Evolutionary conservation across 345 rosid genomes (phyloP), one percentile per base, ranked within the genome.

Genomic region (Rhodomyrtus tomentosa): DNA sequence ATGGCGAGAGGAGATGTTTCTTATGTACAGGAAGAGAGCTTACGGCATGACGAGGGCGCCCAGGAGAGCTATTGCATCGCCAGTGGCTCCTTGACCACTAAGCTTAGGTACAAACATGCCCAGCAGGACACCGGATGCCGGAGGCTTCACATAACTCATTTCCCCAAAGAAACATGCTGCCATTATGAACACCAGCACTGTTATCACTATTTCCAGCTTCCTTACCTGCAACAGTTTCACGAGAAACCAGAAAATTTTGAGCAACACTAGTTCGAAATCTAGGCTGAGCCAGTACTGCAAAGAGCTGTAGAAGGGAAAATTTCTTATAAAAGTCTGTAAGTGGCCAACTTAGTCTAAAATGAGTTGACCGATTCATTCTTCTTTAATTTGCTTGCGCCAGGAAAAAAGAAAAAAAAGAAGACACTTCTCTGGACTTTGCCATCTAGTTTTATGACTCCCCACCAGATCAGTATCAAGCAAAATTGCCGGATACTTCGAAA

Each of bases 21-120:
- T 24, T 45, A 4, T 38, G 51, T 4, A 29, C 53, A 29, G 53
- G n/a, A 27, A 50, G 1, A 50, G 25, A 85, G 55, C 90, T 18
- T 88, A 92, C 94, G 94, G 92, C 90, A 90, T 91, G 82, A 92
- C 42, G 11, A 91, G 90, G 50, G 93, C 91, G 3, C 94, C 93
- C 56, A 92, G 81, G 6, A 92, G 89, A 84, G 94, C 93, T 8
- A 92, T 89, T 55, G 94, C 87, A 42, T 86, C 87, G 11, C 84
- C 89, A 16, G 90, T 88, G 85, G 94, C 91, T 4, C 89, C 90
- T 22, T 85, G 79, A 81, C 92, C 93, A 0, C 45, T 45, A 25
- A 88, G 92, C 80, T 88, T 92, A 4, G 93, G 92, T 21, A 89
- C 49, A 50, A 91, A 90, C 91, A 91, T 89, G 86, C 93, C 94